Conservation (phyloP, 148 eudicot genomes). For the Talinum fruticosum region DNA sequence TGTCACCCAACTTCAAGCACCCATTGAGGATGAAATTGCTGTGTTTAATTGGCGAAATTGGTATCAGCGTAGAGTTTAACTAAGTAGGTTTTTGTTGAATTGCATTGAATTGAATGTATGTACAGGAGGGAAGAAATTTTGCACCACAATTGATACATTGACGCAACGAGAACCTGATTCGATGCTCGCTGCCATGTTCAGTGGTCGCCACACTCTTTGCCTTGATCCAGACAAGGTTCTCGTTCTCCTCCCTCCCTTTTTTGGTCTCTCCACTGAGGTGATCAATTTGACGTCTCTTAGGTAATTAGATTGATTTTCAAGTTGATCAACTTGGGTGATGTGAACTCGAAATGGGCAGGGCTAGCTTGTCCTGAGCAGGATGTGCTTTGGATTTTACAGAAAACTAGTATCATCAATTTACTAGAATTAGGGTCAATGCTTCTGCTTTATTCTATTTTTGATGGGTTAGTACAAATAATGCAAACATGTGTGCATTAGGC, state of each 20-base stretch:
- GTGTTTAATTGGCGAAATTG: background rate
- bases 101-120: slow-evolving; percentile 25
- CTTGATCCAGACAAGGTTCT: slow-evolving; percentile 66
- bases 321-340: too few relatives aligned
- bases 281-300: too few relatives aligned
- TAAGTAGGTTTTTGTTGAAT: background rate
- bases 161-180: slow-evolving; percentile 90
- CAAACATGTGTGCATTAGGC: background rate
- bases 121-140: slow-evolving; percentile 81
- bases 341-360: background rate
- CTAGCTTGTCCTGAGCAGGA: background rate
- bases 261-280: background rate
- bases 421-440: background rate
- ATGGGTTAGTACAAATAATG: background rate
- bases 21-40: background rate
- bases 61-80: background rate
- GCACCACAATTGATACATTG: slow-evolving; percentile 82
- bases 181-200: slow-evolving; percentile 98
- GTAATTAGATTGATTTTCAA: too few relatives aligned
- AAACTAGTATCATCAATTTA: background rate
- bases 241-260: background rate
- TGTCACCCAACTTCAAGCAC: background rate
- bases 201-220: slow-evolving; percentile 84
- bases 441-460: too few relatives aligned
- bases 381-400: background rate